phyloP scores from a whole-genome alignment of 2,329 filamentous ascomycete genomes.

The Ascocoryne sarcoides region DNA sequence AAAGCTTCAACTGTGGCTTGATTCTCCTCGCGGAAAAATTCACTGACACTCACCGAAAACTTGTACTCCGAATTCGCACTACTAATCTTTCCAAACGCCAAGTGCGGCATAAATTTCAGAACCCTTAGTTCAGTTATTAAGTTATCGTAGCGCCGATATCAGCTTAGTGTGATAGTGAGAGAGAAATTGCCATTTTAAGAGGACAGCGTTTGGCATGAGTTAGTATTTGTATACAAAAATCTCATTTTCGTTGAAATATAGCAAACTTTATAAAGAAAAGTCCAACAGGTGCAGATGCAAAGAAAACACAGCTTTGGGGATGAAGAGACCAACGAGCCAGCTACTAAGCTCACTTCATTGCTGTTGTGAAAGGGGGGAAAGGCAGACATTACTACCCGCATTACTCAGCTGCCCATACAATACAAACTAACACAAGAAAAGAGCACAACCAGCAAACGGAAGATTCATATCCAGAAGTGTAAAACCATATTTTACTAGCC shows the following conservation, averaged over 20 bases:
- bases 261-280: too few relatives aligned
- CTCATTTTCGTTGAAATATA: too few relatives aligned
- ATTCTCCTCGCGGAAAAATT: constrained; percentile 13
- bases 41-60: constrained; percentile 15
- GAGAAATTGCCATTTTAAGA: constrained; percentile 38
- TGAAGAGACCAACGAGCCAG: too few relatives aligned
- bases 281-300: constrained; percentile 40
- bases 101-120: constrained; percentile 40
- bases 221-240: constrained; percentile 35
- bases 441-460: too few relatives aligned
- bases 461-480: too few relatives aligned
- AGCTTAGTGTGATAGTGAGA: constrained; percentile 41
- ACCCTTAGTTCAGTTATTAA: constrained; percentile 30
- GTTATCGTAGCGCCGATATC: constrained; percentile 35
- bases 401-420: too few relatives aligned
- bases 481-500: too few relatives aligned
- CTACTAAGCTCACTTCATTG: too few relatives aligned
- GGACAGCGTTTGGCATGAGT: constrained; percentile 34
- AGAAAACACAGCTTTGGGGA: constrained; percentile 31
- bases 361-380: too few relatives aligned
- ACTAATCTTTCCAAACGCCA: constrained; percentile 3
- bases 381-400: too few relatives aligned
- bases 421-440: too few relatives aligned
- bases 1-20: constrained; percentile 16
- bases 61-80: constrained; percentile 18